These are phyloP conservation scores for Craterostigma plantagineum DNA, from an alignment of 257 asterid genomes.

Conservation along the genomic window DNA sequence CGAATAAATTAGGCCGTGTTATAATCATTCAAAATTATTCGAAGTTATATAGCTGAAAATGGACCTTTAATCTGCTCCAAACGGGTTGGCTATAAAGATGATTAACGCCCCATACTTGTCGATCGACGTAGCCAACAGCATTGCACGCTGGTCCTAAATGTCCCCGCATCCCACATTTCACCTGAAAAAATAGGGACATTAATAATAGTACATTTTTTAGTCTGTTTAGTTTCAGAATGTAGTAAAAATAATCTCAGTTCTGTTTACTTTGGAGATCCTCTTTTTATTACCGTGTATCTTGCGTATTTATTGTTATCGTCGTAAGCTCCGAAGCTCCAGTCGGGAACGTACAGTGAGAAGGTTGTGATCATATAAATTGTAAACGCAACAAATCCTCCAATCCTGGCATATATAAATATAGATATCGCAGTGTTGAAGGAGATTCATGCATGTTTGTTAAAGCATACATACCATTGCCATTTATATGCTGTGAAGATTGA, in stretches of 20 bases:
- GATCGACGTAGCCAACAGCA: conserved; percentile 82
- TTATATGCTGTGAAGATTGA: conserved; percentile 64
- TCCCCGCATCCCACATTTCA: conserved; percentile 90
- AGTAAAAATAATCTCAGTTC: too few species aligned
- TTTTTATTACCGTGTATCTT: conserved; percentile 26
- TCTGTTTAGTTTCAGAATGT: background rate
- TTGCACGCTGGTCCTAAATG: conserved; percentile 87
- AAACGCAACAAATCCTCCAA: conserved; percentile 55
- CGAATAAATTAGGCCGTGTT: background rate
- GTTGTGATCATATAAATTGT: conserved; percentile 44
- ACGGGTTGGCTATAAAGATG: conserved; percentile 63
- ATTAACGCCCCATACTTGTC: conserved; percentile 78
- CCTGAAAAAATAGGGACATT: conserved; percentile 19
- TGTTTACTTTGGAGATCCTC: too few species aligned
- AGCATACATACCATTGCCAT: conserved; percentile 80
- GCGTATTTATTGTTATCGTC: conserved; percentile 9
- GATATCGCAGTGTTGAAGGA: too few species aligned
- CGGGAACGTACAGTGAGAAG: conserved; percentile 60
- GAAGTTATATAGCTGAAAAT: background rate
- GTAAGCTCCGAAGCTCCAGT: conserved; percentile 41
- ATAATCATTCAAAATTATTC: too few species aligned
- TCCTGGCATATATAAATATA: conserved; percentile 18
- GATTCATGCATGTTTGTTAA: background rate
- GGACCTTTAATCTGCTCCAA: conserved; percentile 43
- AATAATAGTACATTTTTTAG: too few species aligned